phyloP scores from a whole-genome alignment of 2,329 filamentous ascomycete genomes.

The Colletotrichum eleusines region DNA sequence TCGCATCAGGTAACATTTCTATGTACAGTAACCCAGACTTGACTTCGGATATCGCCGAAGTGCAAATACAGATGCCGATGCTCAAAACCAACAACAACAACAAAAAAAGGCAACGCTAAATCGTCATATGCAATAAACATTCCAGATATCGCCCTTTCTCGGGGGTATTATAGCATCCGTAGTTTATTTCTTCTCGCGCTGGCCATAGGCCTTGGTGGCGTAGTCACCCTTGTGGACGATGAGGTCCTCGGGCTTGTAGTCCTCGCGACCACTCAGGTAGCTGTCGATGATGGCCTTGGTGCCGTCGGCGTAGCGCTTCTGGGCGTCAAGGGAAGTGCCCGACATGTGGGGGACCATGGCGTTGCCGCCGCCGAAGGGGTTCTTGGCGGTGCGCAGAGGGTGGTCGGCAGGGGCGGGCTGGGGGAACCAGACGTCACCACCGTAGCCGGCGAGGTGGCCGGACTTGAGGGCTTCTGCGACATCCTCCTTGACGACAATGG shows the following conservation, averaged over 20 bases:
- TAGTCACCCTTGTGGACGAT: constrained; percentile 94
- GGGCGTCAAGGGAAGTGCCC: constrained; percentile 97
- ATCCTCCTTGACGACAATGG: constrained; percentile 99
- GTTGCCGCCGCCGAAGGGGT: constrained; percentile 96
- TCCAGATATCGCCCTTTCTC: constrained; percentile 2
- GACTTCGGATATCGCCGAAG: constrained; percentile 17
- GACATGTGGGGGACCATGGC: constrained; percentile 99
- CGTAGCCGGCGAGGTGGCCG: constrained; percentile 92
- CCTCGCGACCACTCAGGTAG: constrained; percentile 88
- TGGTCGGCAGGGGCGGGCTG: constrained; percentile 96
- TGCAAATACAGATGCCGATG: constrained; percentile 34
- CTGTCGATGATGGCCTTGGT: constrained; percentile 91
- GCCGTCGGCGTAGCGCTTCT: constrained; percentile 89
- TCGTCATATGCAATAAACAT: constrained; percentile 17
- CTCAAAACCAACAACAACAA: neutral
- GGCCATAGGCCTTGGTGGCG: constrained; percentile 92
- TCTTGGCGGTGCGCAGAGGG: constrained; percentile 90
- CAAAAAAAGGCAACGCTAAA: constrained; percentile 24
- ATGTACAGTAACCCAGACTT: constrained; percentile 34
- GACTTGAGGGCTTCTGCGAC: constrained; percentile 93
- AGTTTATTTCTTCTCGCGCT: constrained; percentile 67
- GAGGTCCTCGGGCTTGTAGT: constrained; percentile 91
- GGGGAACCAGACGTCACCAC: constrained; percentile 94
- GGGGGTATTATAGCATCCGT: constrained; percentile 17
- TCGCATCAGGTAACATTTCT: constrained; percentile 34